Base-by-base conservation (phyloP, 257 asterid species). In the Nicotiana benthamiana region DNA sequence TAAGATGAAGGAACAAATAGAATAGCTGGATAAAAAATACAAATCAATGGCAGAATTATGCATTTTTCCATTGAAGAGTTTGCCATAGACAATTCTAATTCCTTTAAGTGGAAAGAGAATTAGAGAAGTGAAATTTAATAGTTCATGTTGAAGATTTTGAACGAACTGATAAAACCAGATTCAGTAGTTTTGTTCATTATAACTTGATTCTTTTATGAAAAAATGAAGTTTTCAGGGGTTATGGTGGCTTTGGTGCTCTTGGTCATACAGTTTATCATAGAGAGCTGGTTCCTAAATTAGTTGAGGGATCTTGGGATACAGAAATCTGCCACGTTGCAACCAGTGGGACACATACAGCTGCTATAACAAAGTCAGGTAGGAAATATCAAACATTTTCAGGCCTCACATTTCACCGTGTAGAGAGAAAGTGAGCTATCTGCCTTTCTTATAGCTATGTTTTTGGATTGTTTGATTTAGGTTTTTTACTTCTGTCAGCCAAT, bases 171-270 rank as follows among this genome's bases (percentile, higher is more conserved):
- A n/a, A 20, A 72, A 6, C 9, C 77, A 24, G 22, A 72, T 22
- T 72, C 16, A 12, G 40, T 24, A 72, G 74, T 10, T 13, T 66
- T 82, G 53, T 51, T 81, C 36, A 28, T 66, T 85, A 79, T 85
- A 61, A 87, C 82, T 83, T 92, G 90, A 91, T 90, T 77, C 65
- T 61, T 70, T 65, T 66, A 86, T 84, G 86, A 80, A 85, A 53
- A 84, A 84, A 87, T 88, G 90, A 91, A 91, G 97, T 87, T 86
- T 90, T 84, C 97, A 94, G 98, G 99, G 99, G 99, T 79, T 95
- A 95, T 51, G 99, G 99, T 85, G 99, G 99, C 40, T 95, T 95
- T 88, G 99, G 99, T 36, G 99, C 99, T 75, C 98, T 95, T 77
- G 99, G 99, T 52, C 99, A 95, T 86, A 86, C 93, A 54, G 99